Evolutionary conservation across 768 basidiomycete species (phyloP), one percentile per base, ranked within the genome.

Genomic region (Boletus tylopilopsis): DNA sequence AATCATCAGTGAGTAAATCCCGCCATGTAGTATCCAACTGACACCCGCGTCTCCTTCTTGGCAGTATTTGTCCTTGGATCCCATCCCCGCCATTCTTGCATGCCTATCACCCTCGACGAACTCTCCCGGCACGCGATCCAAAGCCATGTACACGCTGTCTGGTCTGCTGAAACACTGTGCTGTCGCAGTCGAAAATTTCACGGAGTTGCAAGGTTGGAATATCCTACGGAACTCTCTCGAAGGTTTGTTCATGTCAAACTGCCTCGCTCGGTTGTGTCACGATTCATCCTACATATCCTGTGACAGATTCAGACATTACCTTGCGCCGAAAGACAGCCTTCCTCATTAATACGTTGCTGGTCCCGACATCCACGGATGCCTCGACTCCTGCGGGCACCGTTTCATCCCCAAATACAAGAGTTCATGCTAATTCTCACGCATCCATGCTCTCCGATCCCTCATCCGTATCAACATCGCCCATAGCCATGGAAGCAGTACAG

Each of bases 251-350:
- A 8, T n/a, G 16, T 24, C 37, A 5, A 15, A 9, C 34, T 30
- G 12, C 25, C n/a, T 32, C 45, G 47, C 48, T 32, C 49, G 21
- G 22, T 15, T 10, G 12, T 48, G 21, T 44, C 23, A 35, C 60
- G 41, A 33, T 47, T 30, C 6, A 30, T 12, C 29, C 29, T 12
- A 30, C n/a, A 6, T 13, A 44, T 40, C 36, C 23, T 18, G 34
- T 39, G 39, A 40, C 42, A 90, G 93, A 95, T 67, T 83, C 90
- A 6, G 82, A 87, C 54, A 84, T 90, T 23, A 67, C 70, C 32
- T 80, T 94, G 45, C 84, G 92, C 18, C 77, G 90, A 46, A 94
- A 94, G 64, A 74, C 79, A 0, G 76, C 80, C 4, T 94, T 93
- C 70, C 78, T 94, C 16, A 73, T 94, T 32, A 82, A 81, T 61